Evolutionary conservation across 805 yeast species (phyloP).

Genomic region (Candida boleticola): DNA sequence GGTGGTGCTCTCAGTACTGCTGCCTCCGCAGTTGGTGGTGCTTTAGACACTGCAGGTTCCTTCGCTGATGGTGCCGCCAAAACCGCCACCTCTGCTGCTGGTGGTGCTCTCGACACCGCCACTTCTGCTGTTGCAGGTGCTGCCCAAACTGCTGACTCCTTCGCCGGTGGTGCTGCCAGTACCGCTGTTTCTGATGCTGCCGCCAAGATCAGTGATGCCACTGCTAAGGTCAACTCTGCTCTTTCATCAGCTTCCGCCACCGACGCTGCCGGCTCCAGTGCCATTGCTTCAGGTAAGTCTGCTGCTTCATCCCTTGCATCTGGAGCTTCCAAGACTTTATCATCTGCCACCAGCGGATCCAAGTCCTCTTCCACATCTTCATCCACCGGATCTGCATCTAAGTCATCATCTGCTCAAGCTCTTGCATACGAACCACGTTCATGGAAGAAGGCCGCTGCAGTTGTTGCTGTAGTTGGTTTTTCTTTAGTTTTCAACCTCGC

Average conservation of each 20-base stretch:
- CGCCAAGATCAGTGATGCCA: conserved; percentile 13
- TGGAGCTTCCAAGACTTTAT: conserved; percentile 10
- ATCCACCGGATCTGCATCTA: conserved; percentile 13
- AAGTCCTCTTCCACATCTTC: conserved; percentile 6
- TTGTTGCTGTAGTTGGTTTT: conserved; percentile 35
- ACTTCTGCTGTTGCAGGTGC: conserved; percentile 15
- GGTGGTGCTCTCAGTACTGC: conserved; percentile 12
- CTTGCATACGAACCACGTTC: conserved; percentile 19
- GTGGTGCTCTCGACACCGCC: conserved; percentile 10
- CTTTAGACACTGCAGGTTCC: conserved; percentile 13
- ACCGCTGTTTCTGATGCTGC: conserved; percentile 11
- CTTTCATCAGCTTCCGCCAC: conserved; percentile 12
- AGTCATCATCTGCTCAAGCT: conserved; percentile 17
- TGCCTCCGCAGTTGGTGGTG: conserved; percentile 10
- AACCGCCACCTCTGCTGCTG: conserved; percentile 10
- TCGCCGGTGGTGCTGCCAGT: conserved; percentile 10
- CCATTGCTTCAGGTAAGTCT: conserved; percentile 10
- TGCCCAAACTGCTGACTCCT: conserved; percentile 9
- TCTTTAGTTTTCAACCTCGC: conserved; percentile 30
- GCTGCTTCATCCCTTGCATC: conserved; percentile 6
- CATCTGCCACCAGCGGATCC: conserved; percentile 9
- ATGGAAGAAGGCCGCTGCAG: conserved; percentile 38
- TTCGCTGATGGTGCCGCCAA: conserved; percentile 13
- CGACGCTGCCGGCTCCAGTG: conserved; percentile 11
- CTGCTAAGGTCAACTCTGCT: conserved; percentile 14